These are phyloP conservation scores for Vitis rotundifolia DNA, from an alignment of 164 flowering plant species.

Conservation along the genomic window DNA sequence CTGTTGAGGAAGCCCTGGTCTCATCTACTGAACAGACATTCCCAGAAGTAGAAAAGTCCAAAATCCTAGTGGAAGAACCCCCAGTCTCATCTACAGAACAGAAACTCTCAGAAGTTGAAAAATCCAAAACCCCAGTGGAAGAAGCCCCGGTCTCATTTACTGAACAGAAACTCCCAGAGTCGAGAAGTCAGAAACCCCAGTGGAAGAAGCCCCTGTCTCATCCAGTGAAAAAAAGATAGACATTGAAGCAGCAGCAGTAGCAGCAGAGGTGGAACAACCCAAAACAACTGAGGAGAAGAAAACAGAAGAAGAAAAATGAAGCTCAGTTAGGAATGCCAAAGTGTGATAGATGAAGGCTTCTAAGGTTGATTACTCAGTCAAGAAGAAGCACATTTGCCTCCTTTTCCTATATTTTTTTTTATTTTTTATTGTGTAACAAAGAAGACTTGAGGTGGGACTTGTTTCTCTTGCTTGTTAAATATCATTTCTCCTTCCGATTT, in stretches of 20 bases:
- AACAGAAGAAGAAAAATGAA: conserved; percentile 2
- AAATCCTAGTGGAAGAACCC: too few species aligned
- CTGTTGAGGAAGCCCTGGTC: too few species aligned
- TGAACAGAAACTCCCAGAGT: conserved; percentile 6
- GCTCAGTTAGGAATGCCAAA: background rate
- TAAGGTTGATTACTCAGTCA: background rate
- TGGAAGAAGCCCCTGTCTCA: background rate
- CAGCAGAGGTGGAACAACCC: conserved; percentile 5
- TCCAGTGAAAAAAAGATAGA: conserved; percentile 3
- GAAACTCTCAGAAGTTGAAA: background rate
- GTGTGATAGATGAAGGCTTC: background rate
- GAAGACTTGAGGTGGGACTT: background rate
- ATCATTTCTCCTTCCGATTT: too few species aligned
- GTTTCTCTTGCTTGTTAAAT: background rate
- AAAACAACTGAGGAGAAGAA: background rate
- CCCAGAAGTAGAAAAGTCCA: too few species aligned
- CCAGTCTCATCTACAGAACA: too few species aligned
- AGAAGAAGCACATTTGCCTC: background rate
- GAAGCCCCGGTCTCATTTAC: background rate
- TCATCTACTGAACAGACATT: too few species aligned
- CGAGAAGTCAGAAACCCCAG: background rate
- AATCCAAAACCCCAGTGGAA: background rate
- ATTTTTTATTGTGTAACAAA: background rate
- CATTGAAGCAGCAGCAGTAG: conserved; percentile 4
- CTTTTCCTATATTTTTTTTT: background rate